A percentile compares a stretch with the other conserved stretches of the same genome.
These are phyloP conservation scores for Lentinula novae-zelandiae DNA, from an alignment of 1,284 basidiomycete genomes.

Conservation along the genomic window DNA sequence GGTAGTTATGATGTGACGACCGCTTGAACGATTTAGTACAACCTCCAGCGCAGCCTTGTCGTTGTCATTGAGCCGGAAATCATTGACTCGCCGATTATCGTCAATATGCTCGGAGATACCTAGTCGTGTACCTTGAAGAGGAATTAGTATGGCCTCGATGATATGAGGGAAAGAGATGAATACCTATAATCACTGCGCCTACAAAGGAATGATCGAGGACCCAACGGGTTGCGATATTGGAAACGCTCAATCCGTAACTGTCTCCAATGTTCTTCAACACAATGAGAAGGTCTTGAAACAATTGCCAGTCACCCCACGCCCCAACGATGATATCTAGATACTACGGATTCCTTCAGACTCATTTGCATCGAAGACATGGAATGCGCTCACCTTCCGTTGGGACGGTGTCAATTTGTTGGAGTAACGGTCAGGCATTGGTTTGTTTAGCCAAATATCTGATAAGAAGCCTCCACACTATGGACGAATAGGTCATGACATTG, in stretches of 20 bases:
- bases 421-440: constrained; percentile 70
- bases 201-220: constrained; percentile 76
- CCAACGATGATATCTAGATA: constrained; percentile 79
- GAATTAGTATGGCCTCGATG: constrained; percentile 3
- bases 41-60: constrained; percentile 61
- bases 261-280: constrained; percentile 64
- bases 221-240: constrained; percentile 79
- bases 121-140: constrained; percentile 56
- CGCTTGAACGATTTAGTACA: constrained; percentile 56
- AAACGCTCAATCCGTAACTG: constrained; percentile 66
- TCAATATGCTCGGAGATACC: constrained; percentile 73
- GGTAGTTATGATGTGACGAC: constrained; percentile 54
- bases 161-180: constrained; percentile 17
- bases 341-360: constrained; percentile 32
- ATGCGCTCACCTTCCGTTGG: constrained; percentile 63
- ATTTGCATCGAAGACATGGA: neutral
- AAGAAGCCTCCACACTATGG: constrained; percentile 78
- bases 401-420: constrained; percentile 65
- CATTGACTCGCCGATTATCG: constrained; percentile 64
- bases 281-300: constrained; percentile 65
- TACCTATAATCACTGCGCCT: constrained; percentile 76
- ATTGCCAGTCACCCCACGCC: constrained; percentile 73
- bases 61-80: constrained; percentile 48
- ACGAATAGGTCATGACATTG: constrained; percentile 12
- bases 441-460: constrained; percentile 68